Evolutionary conservation across 1,139 yeast genomes (phyloP), one percentile per base, ranked within the genome.

Genomic region (Candida anutae): DNA sequence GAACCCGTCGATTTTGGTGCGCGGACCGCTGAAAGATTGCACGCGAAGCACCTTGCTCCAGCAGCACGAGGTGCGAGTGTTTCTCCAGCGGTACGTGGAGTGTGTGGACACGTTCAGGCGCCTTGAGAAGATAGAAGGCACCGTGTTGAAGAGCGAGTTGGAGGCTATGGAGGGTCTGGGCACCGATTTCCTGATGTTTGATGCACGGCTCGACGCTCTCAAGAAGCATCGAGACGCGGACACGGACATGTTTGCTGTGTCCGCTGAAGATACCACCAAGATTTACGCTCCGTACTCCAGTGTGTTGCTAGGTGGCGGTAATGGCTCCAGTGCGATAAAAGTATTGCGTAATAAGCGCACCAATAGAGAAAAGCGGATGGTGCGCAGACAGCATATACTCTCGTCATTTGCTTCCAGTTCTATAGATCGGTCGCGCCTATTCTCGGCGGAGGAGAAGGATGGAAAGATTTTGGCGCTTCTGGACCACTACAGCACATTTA

Each of bases 11-110:
- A 31, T 58, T 5, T 22, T 48, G 5, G 40, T 44, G 2, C 28
- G 28, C 3, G 32, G 16, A 15, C 29, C n/a, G 14, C 34, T 16
- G 30, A 23, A 29, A 32, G 63, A 57, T 33, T 45, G 75, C 36
- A 53, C 67, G 31, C 42, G 46, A 23, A 56, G 65, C 37, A 61
- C 68, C 1, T 42, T 74, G 9, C 39, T 75, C 11, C 93, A 82
- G 39, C 77, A 78, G 40, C 83, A 79, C 48, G 96, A 88, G 47
- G 61, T 84, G 4, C 57, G 62, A 12, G 42, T 50, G 26, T 70
- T 88, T 27, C 43, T 71, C 3, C 59, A 65, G 5, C 66, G 71
- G 34, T 76, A 74, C 42, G 48, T 58, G 22, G 48, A 44, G 10
- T 65, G 58, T 28, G 50, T 66, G 23, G 30, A 35, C 8, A 43